These are phyloP conservation scores for Chlorociboria aeruginascens DNA, from an alignment of 495 filamentous ascomycete genomes.

Conservation along the genomic window DNA sequence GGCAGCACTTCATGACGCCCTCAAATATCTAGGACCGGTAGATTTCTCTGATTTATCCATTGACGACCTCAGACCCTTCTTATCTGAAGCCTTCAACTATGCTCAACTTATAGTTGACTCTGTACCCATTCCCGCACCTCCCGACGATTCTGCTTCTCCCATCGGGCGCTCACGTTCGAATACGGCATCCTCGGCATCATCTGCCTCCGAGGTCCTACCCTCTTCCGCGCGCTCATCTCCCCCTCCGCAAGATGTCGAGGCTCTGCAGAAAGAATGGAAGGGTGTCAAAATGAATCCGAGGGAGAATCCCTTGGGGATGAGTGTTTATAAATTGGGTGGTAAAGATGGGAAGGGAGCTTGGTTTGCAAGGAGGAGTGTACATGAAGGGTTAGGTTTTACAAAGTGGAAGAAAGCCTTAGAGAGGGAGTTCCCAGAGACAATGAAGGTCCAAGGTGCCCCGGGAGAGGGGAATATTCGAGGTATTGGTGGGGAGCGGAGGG, in stretches of 20 bases:
- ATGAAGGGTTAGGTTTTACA: conserved; percentile 60
- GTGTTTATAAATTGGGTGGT: conserved; percentile 66
- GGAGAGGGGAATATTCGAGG: conserved; percentile 67
- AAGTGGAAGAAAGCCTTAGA: conserved; percentile 50
- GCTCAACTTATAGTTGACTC: conserved; percentile 65
- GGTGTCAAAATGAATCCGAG: conserved; percentile 56
- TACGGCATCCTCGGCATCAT: conserved; percentile 29
- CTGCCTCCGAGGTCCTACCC: conserved; percentile 32
- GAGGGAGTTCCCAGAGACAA: conserved; percentile 50
- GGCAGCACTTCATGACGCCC: conserved; percentile 57
- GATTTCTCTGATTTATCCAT: conserved; percentile 51
- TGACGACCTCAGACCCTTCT: conserved; percentile 40
- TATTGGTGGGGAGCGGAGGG: conserved; percentile 63
- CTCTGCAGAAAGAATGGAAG: conserved; percentile 78
- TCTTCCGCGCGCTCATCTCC: conserved; percentile 41
- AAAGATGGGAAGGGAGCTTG: conserved; percentile 77
- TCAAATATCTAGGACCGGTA: conserved; percentile 60
- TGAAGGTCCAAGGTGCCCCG: conserved; percentile 46
- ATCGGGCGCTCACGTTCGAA: conserved; percentile 25
- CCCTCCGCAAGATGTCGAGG: conserved; percentile 27
- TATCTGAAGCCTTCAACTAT: conserved; percentile 44
- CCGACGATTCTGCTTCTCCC: not conserved
- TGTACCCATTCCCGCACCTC: conserved; percentile 45
- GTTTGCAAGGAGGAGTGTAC: conserved; percentile 81
- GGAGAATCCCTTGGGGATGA: conserved; percentile 66